Conservation (phyloP, 441 rosid genomes). For the Gossypium trilobum region DNA sequence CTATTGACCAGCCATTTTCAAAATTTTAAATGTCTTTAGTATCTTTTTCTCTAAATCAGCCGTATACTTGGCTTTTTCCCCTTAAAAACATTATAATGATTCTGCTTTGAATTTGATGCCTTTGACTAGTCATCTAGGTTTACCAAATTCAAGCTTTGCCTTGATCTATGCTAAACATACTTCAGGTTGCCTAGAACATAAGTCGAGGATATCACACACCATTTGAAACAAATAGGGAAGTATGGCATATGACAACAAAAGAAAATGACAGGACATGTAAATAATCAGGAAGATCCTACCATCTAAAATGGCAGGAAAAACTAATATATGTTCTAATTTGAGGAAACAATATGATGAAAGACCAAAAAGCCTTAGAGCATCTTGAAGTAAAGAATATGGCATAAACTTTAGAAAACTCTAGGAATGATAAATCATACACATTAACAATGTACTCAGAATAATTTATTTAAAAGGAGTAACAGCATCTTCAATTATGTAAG, state of each 20-base stretch:
- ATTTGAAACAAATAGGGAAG: background rate
- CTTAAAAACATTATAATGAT: background rate
- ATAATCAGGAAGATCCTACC: background rate
- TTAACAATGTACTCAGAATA: background rate
- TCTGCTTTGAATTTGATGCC: background rate
- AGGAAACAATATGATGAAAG: background rate
- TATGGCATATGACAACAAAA: background rate
- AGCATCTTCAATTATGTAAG: background rate
- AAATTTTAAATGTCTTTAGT: background rate
- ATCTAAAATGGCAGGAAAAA: background rate
- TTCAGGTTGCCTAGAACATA: background rate
- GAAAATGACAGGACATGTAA: background rate
- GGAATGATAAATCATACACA: background rate
- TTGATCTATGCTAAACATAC: background rate
- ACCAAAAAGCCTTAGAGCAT: background rate
- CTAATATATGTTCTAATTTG: background rate
- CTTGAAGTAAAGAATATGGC: background rate
- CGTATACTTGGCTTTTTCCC: background rate
- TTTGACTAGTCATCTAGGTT: background rate
- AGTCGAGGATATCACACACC: background rate
- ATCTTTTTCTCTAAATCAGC: background rate
- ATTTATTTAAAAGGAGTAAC: background rate
- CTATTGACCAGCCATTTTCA: background rate
- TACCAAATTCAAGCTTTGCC: background rate
- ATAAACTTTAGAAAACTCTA: background rate